Evolutionary conservation across 495 filamentous ascomycete genomes (phyloP), one percentile per base, ranked within the genome.

Genomic region (Xylaria grammica): DNA sequence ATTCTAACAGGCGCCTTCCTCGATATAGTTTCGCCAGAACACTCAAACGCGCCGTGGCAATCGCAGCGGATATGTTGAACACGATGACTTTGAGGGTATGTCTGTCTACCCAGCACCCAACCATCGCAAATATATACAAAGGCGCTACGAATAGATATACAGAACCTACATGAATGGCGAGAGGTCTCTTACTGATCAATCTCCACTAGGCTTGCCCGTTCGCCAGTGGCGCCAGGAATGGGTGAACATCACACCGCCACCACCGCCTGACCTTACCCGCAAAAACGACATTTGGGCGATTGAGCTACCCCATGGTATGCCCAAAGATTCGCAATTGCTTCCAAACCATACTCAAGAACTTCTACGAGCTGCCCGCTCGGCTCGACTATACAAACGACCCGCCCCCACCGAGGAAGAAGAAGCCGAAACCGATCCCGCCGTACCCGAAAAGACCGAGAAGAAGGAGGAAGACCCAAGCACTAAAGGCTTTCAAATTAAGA

Each of bases 1-100:
- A 64, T 13, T 15, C 62, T 64, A 42, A 64, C n/a, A 24, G 24
- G 13, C 17, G 24, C 24, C 53, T 36, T 36, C 17, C 1, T 38
- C 20, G 5, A 36, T 51, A 17, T 22, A 74, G 72, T 74, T 70
- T 34, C 72, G 69, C 17, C 69, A 60, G 49, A 74, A 74, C 64
- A 87, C 81, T 65, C 85, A 83, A 70, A 90, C 87, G 65, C 87
- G 90, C 66, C 88, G 88, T 58, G 85, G 91, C 70, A 89, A 89
- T 50, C 88, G 91, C 26, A 80, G 86, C 40, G 84, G 83, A 58
- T 89, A 90, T 72, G 86, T 90, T 48, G 95, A 98, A 69, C 92
- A 97, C 74, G 96, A 99, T 81, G 88, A 97, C 69, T 95, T 97
- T 65, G 94, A 98, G 77, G 93, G 77, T 77, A 57, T 53, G 66